Evolutionary conservation across 140 eudicot genomes (phyloP), one percentile per base, ranked within the genome.

Genomic region (Eryngium alpinum): DNA sequence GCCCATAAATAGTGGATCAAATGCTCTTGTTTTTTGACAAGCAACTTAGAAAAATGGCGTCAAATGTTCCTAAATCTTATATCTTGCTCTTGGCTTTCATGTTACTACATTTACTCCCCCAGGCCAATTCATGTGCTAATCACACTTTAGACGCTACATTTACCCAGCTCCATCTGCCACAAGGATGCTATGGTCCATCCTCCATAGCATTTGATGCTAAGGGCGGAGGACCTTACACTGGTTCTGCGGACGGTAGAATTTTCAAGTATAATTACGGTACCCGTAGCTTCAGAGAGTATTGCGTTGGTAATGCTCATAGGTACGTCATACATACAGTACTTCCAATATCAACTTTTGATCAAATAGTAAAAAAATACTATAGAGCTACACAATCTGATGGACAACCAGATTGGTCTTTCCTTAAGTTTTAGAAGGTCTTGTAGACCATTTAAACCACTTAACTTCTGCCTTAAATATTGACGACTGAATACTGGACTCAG

Each of bases 161-260:
- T 44, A 29, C 75, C 25, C 49, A 70, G 43, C 75, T 70, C 46
- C 75, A 70, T 31, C 75, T 70, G 31, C 75, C 75, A 28, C 10
- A 24, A 5, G 75, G 75, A 28, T 70, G 75, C 24, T 70, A 18
- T 32, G 75, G 75, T 19, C 75, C 75, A 6, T 70, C 49, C 0
- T 18, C 75, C 4, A 18, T 70, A 10, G 21, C 75, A 5, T 70
- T 70, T 24, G 75, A 70, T 5, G 46, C 32, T 1, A 70, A 70
- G 75, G 75, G 75, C 49, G 75, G 34, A 32, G 75, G 75, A 32
- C 75, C 75, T 70, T 70, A 70, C 75, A 21, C 46, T 19, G 49
- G 75, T 29, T 32, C 75, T 0, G n/a, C 25, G 2, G 75, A 70
- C 31, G 75, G 75, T 32, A 32, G 75, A 44, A 70, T 70, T 29